Evolutionary conservation across 2,329 filamentous ascomycete genomes (phyloP), one percentile per base, ranked within the genome.

Genomic region (Raffaelea ambrosiae): DNA sequence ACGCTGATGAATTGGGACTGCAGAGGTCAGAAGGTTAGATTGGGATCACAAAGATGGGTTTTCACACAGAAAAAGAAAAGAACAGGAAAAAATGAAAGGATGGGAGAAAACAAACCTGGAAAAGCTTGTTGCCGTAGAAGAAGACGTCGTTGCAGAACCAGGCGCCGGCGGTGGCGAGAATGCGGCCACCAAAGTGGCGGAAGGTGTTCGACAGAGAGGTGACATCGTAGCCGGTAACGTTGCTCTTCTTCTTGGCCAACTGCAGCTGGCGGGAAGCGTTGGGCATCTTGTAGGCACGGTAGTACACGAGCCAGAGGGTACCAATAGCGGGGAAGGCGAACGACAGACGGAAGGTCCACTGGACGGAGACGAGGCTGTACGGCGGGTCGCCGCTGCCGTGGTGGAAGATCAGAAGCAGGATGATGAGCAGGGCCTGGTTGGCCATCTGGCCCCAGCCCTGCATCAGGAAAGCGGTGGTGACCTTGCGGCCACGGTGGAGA

Each of bases 81-180:
- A 29, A 13, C 8, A 20, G 38, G 38, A 40, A 13, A 29, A 29
- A 29, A 29, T 29, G 26, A 13, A 29, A 29, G 26, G 7, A 13
- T 29, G 7, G 19, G 16, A 40, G 9, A 36, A 20, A 21, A 44
- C 43, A 31, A 33, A 40, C 26, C 50, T 53, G 53, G 51, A 54
- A 57, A n/a, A 55, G 53, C 53, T 55, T 55, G 53, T 56, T 56
- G 58, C 91, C 91, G 72, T 97, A 97, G 74, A 97, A 97, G 77
- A 97, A 96, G 56, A 97, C 85, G 61, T 97, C 91, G 66, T 97
- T 97, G 71, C 84, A 87, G 68, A 91, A 97, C 91, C 91, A 97
- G 33, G 83, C 79, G 48, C 86, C 86, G 11, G 90, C 83, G 19
- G 91, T 96, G 44, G 91, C 91, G 19, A 95, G 61, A 21, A 97